Conservation (phyloP, 495 filamentous ascomycete species). For the Lasiosphaeris hirsuta region DNA sequence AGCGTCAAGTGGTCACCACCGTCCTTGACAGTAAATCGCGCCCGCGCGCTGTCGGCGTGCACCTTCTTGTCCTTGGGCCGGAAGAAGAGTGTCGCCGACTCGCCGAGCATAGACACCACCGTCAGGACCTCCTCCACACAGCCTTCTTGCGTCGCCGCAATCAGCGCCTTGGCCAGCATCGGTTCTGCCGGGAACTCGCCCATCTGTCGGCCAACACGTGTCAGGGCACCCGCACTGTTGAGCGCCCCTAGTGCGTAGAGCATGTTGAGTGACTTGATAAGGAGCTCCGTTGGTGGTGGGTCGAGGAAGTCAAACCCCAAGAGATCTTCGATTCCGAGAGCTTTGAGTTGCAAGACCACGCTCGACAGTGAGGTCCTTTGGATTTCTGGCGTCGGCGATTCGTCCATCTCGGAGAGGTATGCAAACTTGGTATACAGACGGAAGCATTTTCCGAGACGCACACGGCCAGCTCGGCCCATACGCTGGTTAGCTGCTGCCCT, state of each 20-base stretch:
- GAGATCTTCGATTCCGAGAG: constrained; percentile 89
- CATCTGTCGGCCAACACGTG: constrained; percentile 92
- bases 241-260: constrained; percentile 89
- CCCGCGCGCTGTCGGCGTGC: constrained; percentile 88
- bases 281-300: constrained; percentile 82
- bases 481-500: constrained; percentile 93
- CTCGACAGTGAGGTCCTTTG: constrained; percentile 84
- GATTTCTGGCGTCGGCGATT: constrained; percentile 91
- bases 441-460: constrained; percentile 92
- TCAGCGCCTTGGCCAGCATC: constrained; percentile 86
- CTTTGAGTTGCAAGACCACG: constrained; percentile 82
- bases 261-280: constrained; percentile 87
- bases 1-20: constrained; percentile 89
- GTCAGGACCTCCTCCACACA: constrained; percentile 95
- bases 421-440: constrained; percentile 92
- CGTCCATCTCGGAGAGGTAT: constrained; percentile 91
- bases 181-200: constrained; percentile 94
- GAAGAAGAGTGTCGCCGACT: constrained; percentile 87
- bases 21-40: constrained; percentile 86
- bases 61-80: constrained; percentile 97
- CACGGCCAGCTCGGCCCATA: constrained; percentile 87
- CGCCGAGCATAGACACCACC: constrained; percentile 90
- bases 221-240: constrained; percentile 85
- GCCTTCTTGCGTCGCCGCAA: constrained; percentile 82
- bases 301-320: constrained; percentile 98